Conservation (phyloP, 208 protist species). For the Phytomonas sp. region DNA sequence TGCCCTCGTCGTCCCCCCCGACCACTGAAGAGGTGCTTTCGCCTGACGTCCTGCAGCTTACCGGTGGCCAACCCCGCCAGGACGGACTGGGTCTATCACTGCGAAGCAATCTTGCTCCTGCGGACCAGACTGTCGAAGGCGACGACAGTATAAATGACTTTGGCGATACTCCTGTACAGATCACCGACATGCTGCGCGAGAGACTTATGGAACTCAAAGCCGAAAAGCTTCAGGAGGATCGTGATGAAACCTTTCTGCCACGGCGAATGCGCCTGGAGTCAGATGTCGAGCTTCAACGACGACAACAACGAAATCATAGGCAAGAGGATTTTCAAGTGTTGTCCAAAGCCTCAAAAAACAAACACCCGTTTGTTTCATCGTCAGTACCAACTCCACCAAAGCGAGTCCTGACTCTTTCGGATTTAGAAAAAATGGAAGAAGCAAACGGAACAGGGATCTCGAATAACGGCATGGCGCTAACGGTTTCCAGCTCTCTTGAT, state of each 20-base stretch:
- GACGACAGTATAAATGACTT: conserved; percentile 30
- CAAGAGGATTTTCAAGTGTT: not conserved
- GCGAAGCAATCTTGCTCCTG: conserved; percentile 59
- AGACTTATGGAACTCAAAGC: conserved; percentile 84
- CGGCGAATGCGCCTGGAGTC: conserved; percentile 35
- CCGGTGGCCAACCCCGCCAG: conserved; percentile 36
- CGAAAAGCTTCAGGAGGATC: conserved; percentile 60
- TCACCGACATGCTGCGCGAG: conserved; percentile 86
- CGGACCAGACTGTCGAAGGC: conserved; percentile 67
- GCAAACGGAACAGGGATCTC: not conserved
- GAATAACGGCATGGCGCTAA: not conserved
- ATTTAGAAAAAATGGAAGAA: conserved; percentile 19
- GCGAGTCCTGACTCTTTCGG: conserved; percentile 25
- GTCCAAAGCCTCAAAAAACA: not conserved
- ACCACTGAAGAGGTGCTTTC: conserved; percentile 25
- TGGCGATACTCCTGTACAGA: conserved; percentile 74
- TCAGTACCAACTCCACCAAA: not conserved
- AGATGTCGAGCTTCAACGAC: conserved; percentile 22
- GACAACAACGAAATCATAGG: conserved; percentile 10
- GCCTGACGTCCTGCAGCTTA: conserved; percentile 68
- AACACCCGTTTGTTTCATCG: not conserved
- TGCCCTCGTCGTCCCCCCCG: not conserved
- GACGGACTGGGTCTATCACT: conserved; percentile 42
- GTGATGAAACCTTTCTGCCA: conserved; percentile 68
- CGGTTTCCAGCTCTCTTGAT: not conserved